Evolutionary conservation across 2,329 filamentous ascomycete species (phyloP).

Genomic region (Colletotrichum sp.): DNA sequence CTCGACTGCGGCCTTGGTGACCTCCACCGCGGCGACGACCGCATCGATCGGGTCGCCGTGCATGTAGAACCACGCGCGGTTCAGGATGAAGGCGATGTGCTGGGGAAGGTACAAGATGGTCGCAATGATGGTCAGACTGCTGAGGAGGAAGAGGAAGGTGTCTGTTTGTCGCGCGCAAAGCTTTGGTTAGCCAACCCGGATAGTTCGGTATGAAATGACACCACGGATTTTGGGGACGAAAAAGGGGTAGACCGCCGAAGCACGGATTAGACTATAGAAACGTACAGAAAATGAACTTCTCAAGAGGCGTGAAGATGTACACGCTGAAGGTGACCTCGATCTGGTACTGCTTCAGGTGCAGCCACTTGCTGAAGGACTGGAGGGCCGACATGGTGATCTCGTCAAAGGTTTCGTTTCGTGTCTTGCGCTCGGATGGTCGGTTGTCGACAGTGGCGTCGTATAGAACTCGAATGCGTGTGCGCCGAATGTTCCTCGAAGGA

Average conservation of each 20-base stretch:
- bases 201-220: neutral
- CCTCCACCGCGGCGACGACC: conserved; percentile 55
- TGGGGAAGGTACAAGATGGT: conserved; percentile 92
- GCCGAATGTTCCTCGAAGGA: neutral
- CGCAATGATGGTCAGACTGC: conserved; percentile 85
- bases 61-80: conserved; percentile 94
- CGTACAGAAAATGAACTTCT: conserved; percentile 98
- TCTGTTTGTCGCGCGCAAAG: conserved; percentile 55
- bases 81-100: conserved; percentile 82
- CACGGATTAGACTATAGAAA: conserved; percentile 13
- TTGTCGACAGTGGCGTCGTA: neutral
- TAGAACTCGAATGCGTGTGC: neutral
- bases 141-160: conserved; percentile 88
- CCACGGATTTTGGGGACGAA: neutral
- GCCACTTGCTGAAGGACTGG: conserved; percentile 75
- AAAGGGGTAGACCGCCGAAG: neutral
- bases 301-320: conserved; percentile 95
- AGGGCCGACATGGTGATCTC: conserved; percentile 37
- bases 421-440: neutral
- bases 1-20: conserved; percentile 44
- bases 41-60: conserved; percentile 74
- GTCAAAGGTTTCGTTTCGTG: neutral
- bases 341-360: conserved; percentile 96
- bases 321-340: conserved; percentile 96
- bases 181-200: neutral